These are phyloP conservation scores for Beauveria bassiana DNA, from an alignment of 2,329 filamentous ascomycete genomes.

Conservation along the genomic window DNA sequence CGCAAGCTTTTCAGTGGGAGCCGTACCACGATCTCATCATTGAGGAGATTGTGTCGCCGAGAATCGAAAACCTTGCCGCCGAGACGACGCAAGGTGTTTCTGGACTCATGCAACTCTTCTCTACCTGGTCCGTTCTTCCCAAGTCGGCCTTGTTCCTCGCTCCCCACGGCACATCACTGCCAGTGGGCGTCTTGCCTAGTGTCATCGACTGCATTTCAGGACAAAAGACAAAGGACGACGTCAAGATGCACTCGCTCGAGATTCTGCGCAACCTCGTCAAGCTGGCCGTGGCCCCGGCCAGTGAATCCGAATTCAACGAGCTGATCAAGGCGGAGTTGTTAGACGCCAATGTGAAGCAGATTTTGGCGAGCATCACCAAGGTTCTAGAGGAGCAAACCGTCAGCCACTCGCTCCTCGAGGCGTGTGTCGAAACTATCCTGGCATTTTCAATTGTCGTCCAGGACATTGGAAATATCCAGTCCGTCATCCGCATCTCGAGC, in stretches of 20 bases:
- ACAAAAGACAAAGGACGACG: constrained; percentile 73
- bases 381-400: constrained; percentile 55
- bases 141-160: constrained; percentile 60
- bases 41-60: constrained; percentile 65
- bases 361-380: constrained; percentile 59
- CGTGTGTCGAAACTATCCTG: constrained; percentile 73
- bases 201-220: constrained; percentile 66
- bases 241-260: constrained; percentile 73
- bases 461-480: constrained; percentile 60
- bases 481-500: constrained; percentile 70
- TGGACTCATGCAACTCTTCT: constrained; percentile 70
- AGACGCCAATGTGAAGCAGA: constrained; percentile 47
- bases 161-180: constrained; percentile 31
- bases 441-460: constrained; percentile 64
- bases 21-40: constrained; percentile 65
- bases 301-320: constrained; percentile 49
- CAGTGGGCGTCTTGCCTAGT: constrained; percentile 58
- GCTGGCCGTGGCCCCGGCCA: constrained; percentile 46
- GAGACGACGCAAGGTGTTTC: constrained; percentile 91
- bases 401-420: constrained; percentile 68
- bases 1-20: constrained; percentile 62
- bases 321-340: constrained; percentile 49
- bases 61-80: constrained; percentile 67
- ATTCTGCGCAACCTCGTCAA: constrained; percentile 65
- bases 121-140: constrained; percentile 66